These are phyloP conservation scores for Leavenworthia alabamica DNA, from an alignment of 345 rosid genomes.

Conservation along the genomic window DNA sequence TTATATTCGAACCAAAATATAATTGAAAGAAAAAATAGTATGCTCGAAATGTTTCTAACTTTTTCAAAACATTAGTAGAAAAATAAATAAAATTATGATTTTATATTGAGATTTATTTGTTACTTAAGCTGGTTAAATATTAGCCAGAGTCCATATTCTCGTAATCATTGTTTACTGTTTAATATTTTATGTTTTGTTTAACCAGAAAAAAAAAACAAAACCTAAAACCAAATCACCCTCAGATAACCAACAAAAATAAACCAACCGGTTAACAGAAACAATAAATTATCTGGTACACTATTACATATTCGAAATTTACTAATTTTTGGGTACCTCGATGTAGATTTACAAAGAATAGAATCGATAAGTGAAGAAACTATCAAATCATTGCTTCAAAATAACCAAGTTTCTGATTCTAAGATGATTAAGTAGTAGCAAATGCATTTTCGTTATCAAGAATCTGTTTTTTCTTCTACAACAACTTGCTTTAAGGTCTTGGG, in stretches of 20 bases:
- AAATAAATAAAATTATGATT: background rate
- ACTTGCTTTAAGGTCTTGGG: conserved; percentile 58
- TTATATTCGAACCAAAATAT: background rate
- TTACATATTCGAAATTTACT: background rate
- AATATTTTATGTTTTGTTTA: background rate
- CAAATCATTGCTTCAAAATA: background rate
- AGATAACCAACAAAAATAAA: background rate
- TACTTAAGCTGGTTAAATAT: background rate
- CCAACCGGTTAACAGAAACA: background rate
- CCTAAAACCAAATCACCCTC: background rate
- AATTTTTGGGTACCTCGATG: background rate
- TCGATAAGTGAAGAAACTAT: background rate
- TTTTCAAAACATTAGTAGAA: background rate
- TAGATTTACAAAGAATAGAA: conserved; percentile 1
- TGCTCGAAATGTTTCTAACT: background rate
- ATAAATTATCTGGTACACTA: background rate
- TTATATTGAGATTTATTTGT: background rate
- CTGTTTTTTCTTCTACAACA: conserved; percentile 47
- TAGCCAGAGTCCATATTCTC: too few relatives aligned
- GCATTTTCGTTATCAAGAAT: conserved; percentile 40
- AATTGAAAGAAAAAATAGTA: background rate
- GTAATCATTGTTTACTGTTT: too few relatives aligned
- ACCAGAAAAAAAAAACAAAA: background rate
- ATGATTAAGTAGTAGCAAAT: background rate
- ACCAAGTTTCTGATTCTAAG: background rate